Evolutionary conservation across 2,329 filamentous ascomycete species (phyloP).

Genomic region (Xylariaceae sp.): DNA sequence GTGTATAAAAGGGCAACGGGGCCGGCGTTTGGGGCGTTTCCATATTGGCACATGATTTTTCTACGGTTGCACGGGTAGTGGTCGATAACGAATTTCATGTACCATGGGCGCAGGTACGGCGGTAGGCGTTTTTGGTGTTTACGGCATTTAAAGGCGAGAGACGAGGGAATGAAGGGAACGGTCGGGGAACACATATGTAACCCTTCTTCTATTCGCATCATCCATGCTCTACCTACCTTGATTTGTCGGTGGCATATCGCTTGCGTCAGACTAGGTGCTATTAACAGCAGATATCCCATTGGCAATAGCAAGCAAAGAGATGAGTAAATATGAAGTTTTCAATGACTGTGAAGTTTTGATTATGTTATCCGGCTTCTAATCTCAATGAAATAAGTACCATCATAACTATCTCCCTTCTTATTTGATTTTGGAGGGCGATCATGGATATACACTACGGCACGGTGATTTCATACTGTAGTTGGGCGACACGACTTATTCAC

Average conservation of each 20-base stretch:
- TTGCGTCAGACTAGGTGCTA: no score
- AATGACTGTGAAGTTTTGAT: background rate
- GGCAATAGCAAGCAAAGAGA: background rate
- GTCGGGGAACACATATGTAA: background rate
- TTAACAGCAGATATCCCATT: background rate
- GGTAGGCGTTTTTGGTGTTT: conserved; percentile 11
- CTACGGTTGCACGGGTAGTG: background rate
- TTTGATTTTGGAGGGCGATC: no score
- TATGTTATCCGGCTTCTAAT: background rate
- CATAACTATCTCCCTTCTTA: no score
- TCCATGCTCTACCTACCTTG: no score
- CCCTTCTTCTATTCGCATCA: background rate
- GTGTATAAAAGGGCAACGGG: conserved; percentile 4
- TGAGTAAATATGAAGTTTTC: background rate
- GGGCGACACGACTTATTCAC: no score
- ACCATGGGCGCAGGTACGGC: background rate
- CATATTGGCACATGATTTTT: background rate
- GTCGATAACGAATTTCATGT: background rate
- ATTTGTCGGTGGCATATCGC: no score
- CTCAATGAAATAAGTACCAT: no score
- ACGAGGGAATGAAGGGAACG: background rate
- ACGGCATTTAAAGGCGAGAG: background rate
- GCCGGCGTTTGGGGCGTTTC: background rate
- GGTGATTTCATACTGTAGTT: no score
- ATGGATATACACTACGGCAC: no score